Base-by-base conservation (phyloP, 106 monocot genomes). In the Allium sativum region DNA sequence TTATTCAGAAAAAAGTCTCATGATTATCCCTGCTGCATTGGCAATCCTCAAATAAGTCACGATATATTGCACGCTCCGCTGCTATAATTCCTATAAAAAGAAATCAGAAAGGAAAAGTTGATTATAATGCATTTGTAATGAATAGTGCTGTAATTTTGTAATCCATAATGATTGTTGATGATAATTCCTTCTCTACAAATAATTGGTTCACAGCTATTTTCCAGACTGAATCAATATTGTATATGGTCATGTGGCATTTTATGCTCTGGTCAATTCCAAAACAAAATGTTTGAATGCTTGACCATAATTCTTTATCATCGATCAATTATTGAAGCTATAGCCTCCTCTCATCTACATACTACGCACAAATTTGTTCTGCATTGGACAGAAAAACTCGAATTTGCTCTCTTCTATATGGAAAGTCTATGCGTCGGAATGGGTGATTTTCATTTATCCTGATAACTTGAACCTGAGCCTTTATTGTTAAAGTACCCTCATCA, bases 91-190 rank as follows among this genome's bases (percentile, higher is more conserved):
- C n/a, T n/a, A n/a, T n/a, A n/a, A n/a, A n/a, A n/a, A n/a, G n/a
- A n/a, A n/a, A n/a, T n/a, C n/a, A n/a, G n/a, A n/a, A n/a, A n/a
- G n/a, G n/a, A n/a, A n/a, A n/a, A n/a, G n/a, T n/a, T n/a, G n/a
- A n/a, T n/a, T n/a, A n/a, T n/a, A n/a, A n/a, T n/a, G n/a, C n/a
- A n/a, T n/a, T n/a, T n/a, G n/a, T n/a, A n/a, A n/a, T n/a, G n/a
- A n/a, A n/a, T n/a, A n/a, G n/a, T n/a, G n/a, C n/a, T n/a, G n/a
- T n/a, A n/a, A n/a, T n/a, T n/a, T n/a, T n/a, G n/a, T n/a, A 91
- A 80, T 98, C 96, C 87, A 98, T 98, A 18, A 98, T 80, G 56
- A 98, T 71, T 40, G 96, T 92, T n/a, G 96, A 98, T 44, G 87
- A 84, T 11, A 92, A 91, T 68, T 98, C 96, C 70, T 98, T 91